These are phyloP conservation scores for Blattamonas nauphoetae DNA, from an alignment of 78 protist species.

Conservation along the genomic window DNA sequence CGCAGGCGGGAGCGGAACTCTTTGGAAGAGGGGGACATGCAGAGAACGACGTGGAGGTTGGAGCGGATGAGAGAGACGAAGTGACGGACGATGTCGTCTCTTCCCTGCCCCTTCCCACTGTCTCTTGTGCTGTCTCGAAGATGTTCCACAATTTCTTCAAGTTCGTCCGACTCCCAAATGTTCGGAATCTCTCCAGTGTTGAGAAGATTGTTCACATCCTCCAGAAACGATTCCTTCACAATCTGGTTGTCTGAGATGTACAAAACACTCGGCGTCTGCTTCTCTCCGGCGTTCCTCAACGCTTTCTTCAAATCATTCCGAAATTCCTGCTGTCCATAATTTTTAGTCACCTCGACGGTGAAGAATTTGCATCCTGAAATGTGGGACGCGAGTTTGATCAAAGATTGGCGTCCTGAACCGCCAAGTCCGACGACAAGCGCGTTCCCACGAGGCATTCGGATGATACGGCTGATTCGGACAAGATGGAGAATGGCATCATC, in stretches of 20 bases:
- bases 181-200: conserved; percentile 58
- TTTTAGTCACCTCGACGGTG: background rate
- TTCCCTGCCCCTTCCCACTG: conserved; percentile 20
- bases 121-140: background rate
- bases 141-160: conserved; percentile 14
- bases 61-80: conserved; percentile 15
- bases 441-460: conserved; percentile 51
- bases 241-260: conserved; percentile 54
- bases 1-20: conserved; percentile 40
- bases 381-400: conserved; percentile 31
- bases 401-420: conserved; percentile 41
- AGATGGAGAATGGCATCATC: conserved; percentile 48
- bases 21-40: conserved; percentile 51
- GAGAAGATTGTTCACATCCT: conserved; percentile 59
- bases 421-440: conserved; percentile 45
- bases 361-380: conserved; percentile 12
- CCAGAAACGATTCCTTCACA: conserved; percentile 50
- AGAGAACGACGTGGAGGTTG: conserved; percentile 49
- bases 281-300: conserved; percentile 2
- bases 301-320: conserved; percentile 11
- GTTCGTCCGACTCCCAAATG: conserved; percentile 44
- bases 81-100: conserved; percentile 12
- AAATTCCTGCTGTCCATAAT: conserved; percentile 14
- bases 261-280: conserved; percentile 33
- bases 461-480: conserved; percentile 36